These are phyloP conservation scores for Paulownia fortunei DNA, from an alignment of 257 asterid genomes.

Conservation along the genomic window DNA sequence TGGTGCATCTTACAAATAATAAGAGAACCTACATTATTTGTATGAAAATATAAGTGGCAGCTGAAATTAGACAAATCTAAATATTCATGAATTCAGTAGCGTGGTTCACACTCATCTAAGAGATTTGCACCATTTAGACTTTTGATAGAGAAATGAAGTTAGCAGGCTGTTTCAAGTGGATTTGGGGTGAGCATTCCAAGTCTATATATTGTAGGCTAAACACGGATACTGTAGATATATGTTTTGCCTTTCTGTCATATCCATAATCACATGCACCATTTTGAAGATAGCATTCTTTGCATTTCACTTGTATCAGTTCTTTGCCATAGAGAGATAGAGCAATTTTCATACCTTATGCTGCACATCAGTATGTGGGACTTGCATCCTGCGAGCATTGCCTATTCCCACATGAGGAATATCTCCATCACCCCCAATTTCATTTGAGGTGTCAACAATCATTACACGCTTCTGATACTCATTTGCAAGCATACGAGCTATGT, in stretches of 20 bases:
- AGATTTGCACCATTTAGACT: background rate
- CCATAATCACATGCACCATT: constrained; percentile 15
- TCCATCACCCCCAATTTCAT: constrained; percentile 99
- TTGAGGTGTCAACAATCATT: constrained; percentile 98
- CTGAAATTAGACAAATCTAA: background rate
- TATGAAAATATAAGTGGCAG: constrained; percentile 2
- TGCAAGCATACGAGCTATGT: constrained; percentile 97
- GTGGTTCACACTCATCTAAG: background rate
- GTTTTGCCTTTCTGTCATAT: constrained; percentile 3
- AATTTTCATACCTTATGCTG: constrained; percentile 79
- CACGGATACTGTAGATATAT: too few species aligned
- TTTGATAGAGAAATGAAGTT: background rate
- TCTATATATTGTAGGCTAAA: background rate
- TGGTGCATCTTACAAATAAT: background rate
- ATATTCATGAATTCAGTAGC: background rate
- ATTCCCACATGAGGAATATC: constrained; percentile 96
- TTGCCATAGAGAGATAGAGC: constrained; percentile 22
- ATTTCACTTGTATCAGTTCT: background rate
- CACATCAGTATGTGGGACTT: constrained; percentile 89
- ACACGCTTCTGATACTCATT: constrained; percentile 88
- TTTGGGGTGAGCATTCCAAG: background rate
- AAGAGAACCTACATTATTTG: constrained; percentile 9
- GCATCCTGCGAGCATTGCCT: constrained; percentile 97
- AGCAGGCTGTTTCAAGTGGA: background rate
- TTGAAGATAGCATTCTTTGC: background rate